Evolutionary conservation across 2,329 filamentous ascomycete species (phyloP), one percentile per base, ranked within the genome.

Genomic region (Pochonia chlamydosporia): DNA sequence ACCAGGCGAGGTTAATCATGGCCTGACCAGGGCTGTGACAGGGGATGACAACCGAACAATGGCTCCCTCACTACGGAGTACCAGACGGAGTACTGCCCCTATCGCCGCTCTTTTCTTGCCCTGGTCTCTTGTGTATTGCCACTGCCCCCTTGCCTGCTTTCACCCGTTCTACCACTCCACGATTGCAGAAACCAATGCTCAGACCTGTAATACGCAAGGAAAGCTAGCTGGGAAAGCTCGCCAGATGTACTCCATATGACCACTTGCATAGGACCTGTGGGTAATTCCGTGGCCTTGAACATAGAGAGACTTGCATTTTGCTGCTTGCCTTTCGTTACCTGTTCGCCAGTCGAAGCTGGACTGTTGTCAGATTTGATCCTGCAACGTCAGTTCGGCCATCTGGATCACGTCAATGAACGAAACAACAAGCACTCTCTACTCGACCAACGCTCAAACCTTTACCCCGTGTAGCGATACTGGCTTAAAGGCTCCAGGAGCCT

Each of bases 21-120:
- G 25, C 33, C 18, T 33, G 20, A 33, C 46, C 40, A 21, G 35
- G 46, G 31, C 33, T n/a, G 18, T 36, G 46, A 47, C 46, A 47
- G 46, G 40, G 46, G 40, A 48, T 43, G 18, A 16, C 18, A 11
- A 33, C n/a, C 13, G 33, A 43, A 23, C 10, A 5, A 9, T 43
- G 18, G 20, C 39, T 26, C 10, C 6, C 23, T 23, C 11, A 37
- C 11, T 37, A n/a, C n/a, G n/a, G n/a, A n/a, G n/a, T n/a, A n/a
- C n/a, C n/a, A n/a, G n/a, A n/a, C n/a, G n/a, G n/a, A n/a, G n/a
- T n/a, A n/a, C n/a, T 23, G 18, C 23, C 6, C 35, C 35, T 23
- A 39, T 39, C 20, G 23, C 16, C 23, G 18, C 10, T 39, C 18
- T 5, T 20, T 5, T n/a, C n/a, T n/a, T n/a, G n/a, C n/a, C n/a